Base-by-base conservation (phyloP, 371 early-diverging fungal species). In the Mucor irregularis region DNA sequence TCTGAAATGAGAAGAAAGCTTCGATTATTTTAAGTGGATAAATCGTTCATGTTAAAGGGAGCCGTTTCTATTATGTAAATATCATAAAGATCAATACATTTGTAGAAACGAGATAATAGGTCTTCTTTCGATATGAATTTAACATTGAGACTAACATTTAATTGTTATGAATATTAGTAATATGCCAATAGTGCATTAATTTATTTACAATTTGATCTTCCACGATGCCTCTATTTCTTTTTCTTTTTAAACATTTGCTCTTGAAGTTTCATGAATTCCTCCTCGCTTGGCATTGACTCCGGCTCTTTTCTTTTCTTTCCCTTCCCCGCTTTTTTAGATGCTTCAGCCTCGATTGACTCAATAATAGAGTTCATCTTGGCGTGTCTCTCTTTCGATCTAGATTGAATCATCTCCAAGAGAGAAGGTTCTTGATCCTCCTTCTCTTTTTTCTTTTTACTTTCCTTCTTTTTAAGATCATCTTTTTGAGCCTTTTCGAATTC, bases 251-350 rank as follows among this genome's bases (percentile, higher is more conserved):
- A 63, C 17, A 85, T 28, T 28, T 71, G 59, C 25, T 74, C 76
- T 54, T 84, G 86, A 5, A 81, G 61, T 1, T 76, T 78, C 53
- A 73, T 62, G 46, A 88, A 87, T 53, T 84, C 87, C 44, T 85
- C 89, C 33, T 87, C 89, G 1, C 78, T 71, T 3, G 87, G 87
- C 38, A 81, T 77, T 24, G 49, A 55, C 11, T 46, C 54, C 0
- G 48, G 50, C 4, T 17, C 39, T 14, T 37, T 34, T 28, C 59
- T 48, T 8, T 46, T 50, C 24, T 59, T 66, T 21, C 53, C 44
- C 26, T 35, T 56, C 33, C 53, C 48, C 4, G 35, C 21, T 11
- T 51, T 28, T 11, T 59, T n/a, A 6, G 42, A 35, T n/a, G 56
- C 43, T 14, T 43, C 42, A 8, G 45, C 70, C 49, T 76, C 80